Evolutionary conservation across 2,329 filamentous ascomycete species (phyloP).

Genomic region (Clarireedia sp.): DNA sequence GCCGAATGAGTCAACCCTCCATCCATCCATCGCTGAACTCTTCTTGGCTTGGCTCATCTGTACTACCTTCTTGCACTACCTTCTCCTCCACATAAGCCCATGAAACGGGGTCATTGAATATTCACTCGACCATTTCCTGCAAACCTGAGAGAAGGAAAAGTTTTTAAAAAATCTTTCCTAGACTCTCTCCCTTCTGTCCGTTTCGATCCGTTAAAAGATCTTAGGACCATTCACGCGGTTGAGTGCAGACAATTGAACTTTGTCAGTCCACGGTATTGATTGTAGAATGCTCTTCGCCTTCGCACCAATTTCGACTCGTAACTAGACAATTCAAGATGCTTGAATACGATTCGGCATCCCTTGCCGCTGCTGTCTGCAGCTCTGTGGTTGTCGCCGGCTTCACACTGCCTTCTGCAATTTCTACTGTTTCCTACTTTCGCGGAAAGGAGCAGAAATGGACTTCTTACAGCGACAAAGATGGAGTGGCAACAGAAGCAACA

Average conservation of each 20-base stretch:
- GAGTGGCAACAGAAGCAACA: constrained; percentile 57
- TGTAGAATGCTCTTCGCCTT: neutral
- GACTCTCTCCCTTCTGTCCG: no score
- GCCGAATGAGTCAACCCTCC: neutral
- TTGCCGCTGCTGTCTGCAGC: constrained; percentile 22
- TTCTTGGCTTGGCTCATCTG: neutral
- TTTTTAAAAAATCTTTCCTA: no score
- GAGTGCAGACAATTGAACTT: neutral
- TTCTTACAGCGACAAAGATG: constrained; percentile 62
- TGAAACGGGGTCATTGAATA: no score
- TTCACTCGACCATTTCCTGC: no score
- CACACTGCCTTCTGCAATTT: constrained; percentile 33
- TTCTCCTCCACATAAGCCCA: no score
- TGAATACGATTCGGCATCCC: constrained; percentile 42
- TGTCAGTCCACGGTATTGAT: neutral
- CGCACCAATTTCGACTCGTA: neutral
- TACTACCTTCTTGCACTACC: neutral
- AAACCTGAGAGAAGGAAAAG: no score
- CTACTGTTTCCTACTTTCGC: constrained; percentile 31
- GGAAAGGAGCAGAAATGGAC: constrained; percentile 29
- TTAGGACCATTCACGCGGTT: neutral
- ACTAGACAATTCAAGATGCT: constrained; percentile 33
- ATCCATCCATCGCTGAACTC: neutral
- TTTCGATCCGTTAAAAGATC: no score
- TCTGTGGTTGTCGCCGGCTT: constrained; percentile 32